Evolutionary conservation across 768 basidiomycete species (phyloP).

Genomic region (Suillus fuscotomentosus): DNA sequence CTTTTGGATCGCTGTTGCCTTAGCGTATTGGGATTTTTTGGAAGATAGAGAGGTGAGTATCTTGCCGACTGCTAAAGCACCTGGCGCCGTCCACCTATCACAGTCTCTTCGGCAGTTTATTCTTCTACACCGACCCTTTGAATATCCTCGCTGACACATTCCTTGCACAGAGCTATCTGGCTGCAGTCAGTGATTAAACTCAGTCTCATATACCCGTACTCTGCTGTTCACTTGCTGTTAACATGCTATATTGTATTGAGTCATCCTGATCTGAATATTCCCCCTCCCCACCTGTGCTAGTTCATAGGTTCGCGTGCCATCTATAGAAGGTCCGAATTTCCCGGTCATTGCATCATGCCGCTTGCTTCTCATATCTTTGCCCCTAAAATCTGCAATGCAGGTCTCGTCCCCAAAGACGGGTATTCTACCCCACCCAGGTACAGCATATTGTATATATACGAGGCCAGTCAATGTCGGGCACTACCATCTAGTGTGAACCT

Average conservation of each 20-base stretch:
- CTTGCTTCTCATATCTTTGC: neutral
- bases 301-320: neutral
- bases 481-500: neutral
- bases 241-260: neutral
- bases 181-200: neutral
- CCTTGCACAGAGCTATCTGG: neutral
- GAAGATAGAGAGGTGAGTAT: constrained; percentile 70
- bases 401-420: neutral
- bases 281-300: neutral
- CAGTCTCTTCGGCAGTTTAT: neutral
- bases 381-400: neutral
- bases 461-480: neutral
- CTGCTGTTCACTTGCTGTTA: neutral
- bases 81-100: neutral
- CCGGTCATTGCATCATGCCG: neutral
- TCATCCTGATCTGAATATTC: neutral
- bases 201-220: neutral
- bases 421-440: neutral
- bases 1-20: constrained; percentile 74
- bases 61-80: neutral
- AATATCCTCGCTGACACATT: neutral
- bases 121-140: neutral
- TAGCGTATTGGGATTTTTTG: constrained; percentile 77
- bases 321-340: neutral
- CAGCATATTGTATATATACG: neutral